These are phyloP conservation scores for Aspergillus kassunensis DNA, from an alignment of 495 filamentous ascomycete species.

Conservation along the genomic window DNA sequence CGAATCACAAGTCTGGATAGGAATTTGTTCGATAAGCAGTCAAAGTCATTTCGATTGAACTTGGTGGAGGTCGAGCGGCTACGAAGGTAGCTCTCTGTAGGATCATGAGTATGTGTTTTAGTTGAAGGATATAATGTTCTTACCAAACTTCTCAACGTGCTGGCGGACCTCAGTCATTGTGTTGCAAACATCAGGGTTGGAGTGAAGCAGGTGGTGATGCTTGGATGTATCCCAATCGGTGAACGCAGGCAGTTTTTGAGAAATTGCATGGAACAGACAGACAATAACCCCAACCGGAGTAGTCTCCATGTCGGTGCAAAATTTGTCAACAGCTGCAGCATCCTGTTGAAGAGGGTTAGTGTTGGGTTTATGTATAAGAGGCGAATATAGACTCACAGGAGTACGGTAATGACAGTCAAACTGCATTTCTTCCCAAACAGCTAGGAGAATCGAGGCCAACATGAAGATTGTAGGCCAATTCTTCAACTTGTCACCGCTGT, in stretches of 20 bases:
- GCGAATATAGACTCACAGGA: slow-evolving; percentile 39
- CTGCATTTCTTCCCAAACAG: slow-evolving; percentile 96
- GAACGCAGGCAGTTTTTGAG: slow-evolving; percentile 85
- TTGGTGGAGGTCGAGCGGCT: slow-evolving; percentile 56
- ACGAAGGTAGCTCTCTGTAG: slow-evolving; percentile 56
- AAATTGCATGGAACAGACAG: slow-evolving; percentile 91
- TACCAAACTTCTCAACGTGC: slow-evolving; percentile 86
- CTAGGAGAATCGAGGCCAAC: slow-evolving; percentile 80
- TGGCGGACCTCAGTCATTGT: slow-evolving; percentile 90
- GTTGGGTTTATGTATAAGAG: background rate
- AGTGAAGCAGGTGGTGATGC: slow-evolving; percentile 81
- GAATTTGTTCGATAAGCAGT: slow-evolving; percentile 92
- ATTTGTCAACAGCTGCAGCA: slow-evolving; percentile 75
- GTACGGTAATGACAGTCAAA: slow-evolving; percentile 93
- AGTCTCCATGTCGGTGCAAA: slow-evolving; percentile 91
- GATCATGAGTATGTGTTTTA: slow-evolving; percentile 23
- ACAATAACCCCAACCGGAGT: slow-evolving; percentile 92
- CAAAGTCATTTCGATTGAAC: slow-evolving; percentile 86
- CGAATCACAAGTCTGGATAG: slow-evolving; percentile 90
- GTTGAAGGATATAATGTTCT: background rate
- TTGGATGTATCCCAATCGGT: slow-evolving; percentile 86
- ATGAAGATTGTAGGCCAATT: slow-evolving; percentile 98
- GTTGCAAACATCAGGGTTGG: slow-evolving; percentile 84
- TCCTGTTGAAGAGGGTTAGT: slow-evolving; percentile 41
- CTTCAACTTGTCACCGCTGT: slow-evolving; percentile 89